These are phyloP conservation scores for Wallacemonas collosoma DNA, from an alignment of 208 protist species.

Conservation along the genomic window DNA sequence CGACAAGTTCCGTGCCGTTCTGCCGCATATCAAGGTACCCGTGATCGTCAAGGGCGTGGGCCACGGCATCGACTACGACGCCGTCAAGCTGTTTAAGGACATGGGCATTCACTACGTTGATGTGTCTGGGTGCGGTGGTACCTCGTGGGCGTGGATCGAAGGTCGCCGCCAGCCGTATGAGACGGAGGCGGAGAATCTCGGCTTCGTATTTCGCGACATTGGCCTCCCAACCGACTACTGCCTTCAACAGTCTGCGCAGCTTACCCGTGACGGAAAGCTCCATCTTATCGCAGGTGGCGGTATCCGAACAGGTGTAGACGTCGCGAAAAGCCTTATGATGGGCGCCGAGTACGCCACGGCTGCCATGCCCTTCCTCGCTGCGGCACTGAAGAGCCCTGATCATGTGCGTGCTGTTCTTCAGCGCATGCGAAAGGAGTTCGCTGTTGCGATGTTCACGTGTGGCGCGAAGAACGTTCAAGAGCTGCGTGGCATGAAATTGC, in stretches of 20 bases:
- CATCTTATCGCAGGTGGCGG: slow-evolving; percentile 89
- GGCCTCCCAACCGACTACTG: slow-evolving; percentile 87
- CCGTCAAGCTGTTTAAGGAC: slow-evolving; percentile 60
- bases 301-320: slow-evolving; percentile 86
- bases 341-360: slow-evolving; percentile 81
- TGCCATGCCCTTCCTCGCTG: slow-evolving; percentile 89
- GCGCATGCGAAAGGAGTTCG: slow-evolving; percentile 71
- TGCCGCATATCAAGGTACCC: slow-evolving; percentile 85
- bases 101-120: slow-evolving; percentile 88
- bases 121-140: slow-evolving; percentile 89
- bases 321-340: slow-evolving; percentile 87
- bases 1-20: slow-evolving; percentile 62
- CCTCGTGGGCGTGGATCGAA: slow-evolving; percentile 93
- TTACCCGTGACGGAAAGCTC: slow-evolving; percentile 49
- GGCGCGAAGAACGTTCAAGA: slow-evolving; percentile 79
- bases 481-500: slow-evolving; percentile 57
- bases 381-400: slow-evolving; percentile 76
- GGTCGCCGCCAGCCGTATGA: slow-evolving; percentile 69
- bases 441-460: slow-evolving; percentile 89
- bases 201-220: slow-evolving; percentile 88
- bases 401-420: slow-evolving; percentile 75
- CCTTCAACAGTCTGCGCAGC: slow-evolving; percentile 55
- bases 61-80: slow-evolving; percentile 86
- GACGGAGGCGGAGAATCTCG: slow-evolving; percentile 72
- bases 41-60: slow-evolving; percentile 91